Percentiles rank a stretch among this genome's conserved stretches.
These are phyloP conservation scores for Ogataea wickerhamii DNA, from an alignment of 805 yeast species.

Conservation along the genomic window DNA sequence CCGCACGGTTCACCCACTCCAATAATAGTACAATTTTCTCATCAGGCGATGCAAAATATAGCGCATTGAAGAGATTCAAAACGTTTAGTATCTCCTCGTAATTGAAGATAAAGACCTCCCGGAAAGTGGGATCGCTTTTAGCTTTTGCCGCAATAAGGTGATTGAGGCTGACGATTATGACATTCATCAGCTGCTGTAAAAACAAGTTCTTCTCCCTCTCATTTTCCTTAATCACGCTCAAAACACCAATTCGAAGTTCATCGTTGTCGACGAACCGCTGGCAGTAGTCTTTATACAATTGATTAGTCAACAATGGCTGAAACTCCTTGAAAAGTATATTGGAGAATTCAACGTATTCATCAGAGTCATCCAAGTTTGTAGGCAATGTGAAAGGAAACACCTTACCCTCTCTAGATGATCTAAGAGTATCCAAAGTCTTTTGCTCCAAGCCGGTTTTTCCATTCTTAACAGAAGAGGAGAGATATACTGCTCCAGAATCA, in stretches of 20 bases:
- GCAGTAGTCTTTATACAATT: conserved; percentile 36
- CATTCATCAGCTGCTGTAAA: conserved; percentile 27
- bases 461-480: conserved; percentile 21
- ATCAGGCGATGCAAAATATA: conserved; percentile 42
- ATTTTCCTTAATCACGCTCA: conserved; percentile 33
- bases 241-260: conserved; percentile 29
- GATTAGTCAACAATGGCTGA: conserved; percentile 46
- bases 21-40: conserved; percentile 42
- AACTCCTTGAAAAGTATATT: conserved; percentile 49
- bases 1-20: conserved; percentile 68
- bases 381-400: conserved; percentile 37
- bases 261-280: conserved; percentile 18
- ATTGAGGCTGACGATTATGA: conserved; percentile 29
- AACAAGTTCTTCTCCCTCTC: conserved; percentile 35
- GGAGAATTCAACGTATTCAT: conserved; percentile 44
- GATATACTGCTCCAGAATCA: conserved; percentile 39
- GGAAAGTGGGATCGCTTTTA: conserved; percentile 16
- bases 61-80: conserved; percentile 55
- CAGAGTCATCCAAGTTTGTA: conserved; percentile 37
- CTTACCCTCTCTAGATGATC: conserved; percentile 37
- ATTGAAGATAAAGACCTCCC: conserved; percentile 24
- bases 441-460: conserved; percentile 16
- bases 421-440: background rate
- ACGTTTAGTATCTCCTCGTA: conserved; percentile 46
- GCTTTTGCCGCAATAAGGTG: conserved; percentile 29